Conservation (phyloP, 768 basidiomycete species). For the Piloderma croceum region DNA sequence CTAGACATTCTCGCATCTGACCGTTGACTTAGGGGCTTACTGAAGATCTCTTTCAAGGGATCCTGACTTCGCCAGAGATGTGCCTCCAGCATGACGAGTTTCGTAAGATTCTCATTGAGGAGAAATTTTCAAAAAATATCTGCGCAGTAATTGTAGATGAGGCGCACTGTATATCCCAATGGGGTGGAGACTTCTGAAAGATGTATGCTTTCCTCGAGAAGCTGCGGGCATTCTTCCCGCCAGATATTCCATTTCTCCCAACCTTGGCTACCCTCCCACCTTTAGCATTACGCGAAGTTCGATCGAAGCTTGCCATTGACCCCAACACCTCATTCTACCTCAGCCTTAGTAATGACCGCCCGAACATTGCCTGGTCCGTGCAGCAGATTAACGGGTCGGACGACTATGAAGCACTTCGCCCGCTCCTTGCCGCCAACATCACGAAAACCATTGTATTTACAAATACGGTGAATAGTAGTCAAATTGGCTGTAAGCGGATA, state of each 20-base stretch:
- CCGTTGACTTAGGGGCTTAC: neutral
- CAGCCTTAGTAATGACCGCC: conserved; percentile 33
- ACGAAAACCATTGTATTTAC: conserved; percentile 12
- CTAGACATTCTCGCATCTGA: neutral
- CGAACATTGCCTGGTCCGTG: conserved; percentile 28
- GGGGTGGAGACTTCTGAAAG: conserved; percentile 31
- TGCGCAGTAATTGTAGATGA: conserved; percentile 31
- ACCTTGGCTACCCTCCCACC: conserved; percentile 32
- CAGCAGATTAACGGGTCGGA: conserved; percentile 16
- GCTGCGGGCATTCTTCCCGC: conserved; percentile 25
- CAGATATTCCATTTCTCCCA: conserved; percentile 23
- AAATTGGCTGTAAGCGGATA: conserved; percentile 11
- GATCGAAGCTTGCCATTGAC: conserved; percentile 19
- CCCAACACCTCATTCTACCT: conserved; percentile 21
- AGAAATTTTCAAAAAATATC: conserved; percentile 12
- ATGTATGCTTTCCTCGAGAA: conserved; percentile 22
- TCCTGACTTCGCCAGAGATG: conserved; percentile 38
- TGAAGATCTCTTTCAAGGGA: too few relatives aligned
- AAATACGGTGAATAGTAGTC: conserved; percentile 18
- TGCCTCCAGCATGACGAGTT: conserved; percentile 28
- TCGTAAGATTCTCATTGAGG: conserved; percentile 18
- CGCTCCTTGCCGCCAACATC: conserved; percentile 2
- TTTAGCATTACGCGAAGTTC: conserved; percentile 21
- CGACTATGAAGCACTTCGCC: conserved; percentile 19
- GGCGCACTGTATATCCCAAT: conserved; percentile 33